phyloP scores from a whole-genome alignment of 352 stramenopile species.

The Elongisporangium prolatum region DNA sequence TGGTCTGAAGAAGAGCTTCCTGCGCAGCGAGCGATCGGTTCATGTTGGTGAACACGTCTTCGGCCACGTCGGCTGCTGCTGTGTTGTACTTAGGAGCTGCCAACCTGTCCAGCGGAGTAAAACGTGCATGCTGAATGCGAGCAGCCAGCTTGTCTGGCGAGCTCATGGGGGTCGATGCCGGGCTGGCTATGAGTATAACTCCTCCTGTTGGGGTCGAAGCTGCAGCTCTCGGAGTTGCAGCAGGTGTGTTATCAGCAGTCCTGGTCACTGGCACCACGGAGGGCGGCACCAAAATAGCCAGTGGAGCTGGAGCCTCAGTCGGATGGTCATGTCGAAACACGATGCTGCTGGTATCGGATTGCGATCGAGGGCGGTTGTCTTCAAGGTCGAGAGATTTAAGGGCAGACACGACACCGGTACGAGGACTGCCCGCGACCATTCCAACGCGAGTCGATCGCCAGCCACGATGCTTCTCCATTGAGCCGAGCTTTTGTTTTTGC shows the following conservation, averaged over 20 bases:
- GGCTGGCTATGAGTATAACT: not conserved
- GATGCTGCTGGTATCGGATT: not conserved
- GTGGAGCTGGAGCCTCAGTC: not conserved
- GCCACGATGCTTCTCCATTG: not conserved
- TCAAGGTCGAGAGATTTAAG: not conserved
- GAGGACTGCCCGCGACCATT: not conserved
- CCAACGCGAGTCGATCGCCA: not conserved
- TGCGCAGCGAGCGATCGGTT: slow-evolving; percentile 52
- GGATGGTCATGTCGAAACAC: not conserved
- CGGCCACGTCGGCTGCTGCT: not conserved
- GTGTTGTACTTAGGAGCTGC: not conserved
- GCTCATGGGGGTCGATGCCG: not conserved
- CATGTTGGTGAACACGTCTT: slow-evolving; percentile 28
- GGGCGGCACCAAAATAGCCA: not conserved
- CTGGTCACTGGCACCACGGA: not conserved
- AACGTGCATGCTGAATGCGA: not conserved
- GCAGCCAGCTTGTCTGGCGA: not conserved
- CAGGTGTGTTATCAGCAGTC: not conserved
- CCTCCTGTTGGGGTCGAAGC: not conserved
- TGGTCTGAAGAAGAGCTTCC: slow-evolving; percentile 36
- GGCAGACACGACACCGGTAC: not conserved
- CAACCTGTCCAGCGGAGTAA: not conserved
- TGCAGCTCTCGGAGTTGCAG: not conserved
- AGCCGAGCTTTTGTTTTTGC: not conserved
- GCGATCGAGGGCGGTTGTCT: not conserved